Evolutionary conservation across 208 protist species (phyloP).

Genomic region (Trichomonas tenax): DNA sequence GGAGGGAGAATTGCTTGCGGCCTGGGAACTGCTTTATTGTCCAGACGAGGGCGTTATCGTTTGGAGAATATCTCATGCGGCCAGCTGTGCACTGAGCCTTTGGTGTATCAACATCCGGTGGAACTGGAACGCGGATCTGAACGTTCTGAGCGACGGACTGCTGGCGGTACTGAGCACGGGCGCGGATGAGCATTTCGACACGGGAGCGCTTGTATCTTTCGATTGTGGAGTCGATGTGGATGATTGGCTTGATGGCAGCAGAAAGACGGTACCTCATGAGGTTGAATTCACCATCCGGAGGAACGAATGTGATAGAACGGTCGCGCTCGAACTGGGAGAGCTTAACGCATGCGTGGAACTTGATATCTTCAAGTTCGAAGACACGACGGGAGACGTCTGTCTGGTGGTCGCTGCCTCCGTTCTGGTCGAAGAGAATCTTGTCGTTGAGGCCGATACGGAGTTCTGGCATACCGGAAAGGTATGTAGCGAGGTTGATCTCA

Average conservation of each 20-base stretch:
- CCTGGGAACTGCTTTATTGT: slow-evolving; percentile 84
- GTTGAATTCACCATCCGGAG: slow-evolving; percentile 78
- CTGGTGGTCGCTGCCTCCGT: not conserved
- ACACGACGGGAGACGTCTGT: not conserved
- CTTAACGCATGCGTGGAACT: slow-evolving; percentile 76
- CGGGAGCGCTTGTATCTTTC: slow-evolving; percentile 61
- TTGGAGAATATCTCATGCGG: slow-evolving; percentile 77
- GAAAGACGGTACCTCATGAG: slow-evolving; percentile 77
- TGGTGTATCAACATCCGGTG: slow-evolving; percentile 80
- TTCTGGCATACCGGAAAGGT: slow-evolving; percentile 73
- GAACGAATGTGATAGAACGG: slow-evolving; percentile 61
- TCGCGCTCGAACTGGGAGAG: slow-evolving; percentile 69
- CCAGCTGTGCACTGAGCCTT: slow-evolving; percentile 64
- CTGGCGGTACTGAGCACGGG: slow-evolving; percentile 66
- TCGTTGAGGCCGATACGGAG: slow-evolving; percentile 75
- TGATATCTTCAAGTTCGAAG: slow-evolving; percentile 71
- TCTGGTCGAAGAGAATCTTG: slow-evolving; percentile 57
- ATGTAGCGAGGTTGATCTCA: slow-evolving; percentile 58
- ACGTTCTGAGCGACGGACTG: slow-evolving; percentile 79
- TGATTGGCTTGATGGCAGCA: slow-evolving; percentile 60
- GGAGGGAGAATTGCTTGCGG: slow-evolving; percentile 66
- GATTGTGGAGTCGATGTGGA: slow-evolving; percentile 53
- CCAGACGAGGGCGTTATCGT: slow-evolving; percentile 82
- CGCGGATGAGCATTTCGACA: slow-evolving; percentile 73
- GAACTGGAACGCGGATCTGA: slow-evolving; percentile 86